These are phyloP conservation scores for Tolypocladium tundrense DNA, from an alignment of 2,329 filamentous ascomycete genomes.

Conservation along the genomic window DNA sequence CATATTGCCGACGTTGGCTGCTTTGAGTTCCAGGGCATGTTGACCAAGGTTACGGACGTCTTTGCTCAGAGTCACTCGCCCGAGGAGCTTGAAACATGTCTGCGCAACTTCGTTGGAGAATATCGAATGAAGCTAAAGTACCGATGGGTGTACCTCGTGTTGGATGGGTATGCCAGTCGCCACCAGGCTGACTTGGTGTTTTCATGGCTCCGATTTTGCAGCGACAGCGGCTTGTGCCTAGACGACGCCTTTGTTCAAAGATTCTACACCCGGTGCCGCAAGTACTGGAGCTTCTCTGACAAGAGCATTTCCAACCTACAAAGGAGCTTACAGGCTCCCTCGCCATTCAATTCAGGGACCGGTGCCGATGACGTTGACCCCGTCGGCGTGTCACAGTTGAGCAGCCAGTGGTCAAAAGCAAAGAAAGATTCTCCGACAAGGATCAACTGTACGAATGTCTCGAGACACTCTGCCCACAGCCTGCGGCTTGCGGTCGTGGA, in stretches of 20 bases:
- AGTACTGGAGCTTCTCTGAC: constrained; percentile 22
- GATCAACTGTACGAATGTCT: neutral
- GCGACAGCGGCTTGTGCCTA: constrained; percentile 14
- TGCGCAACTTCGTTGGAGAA: constrained; percentile 14
- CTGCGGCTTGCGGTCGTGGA: constrained; percentile 38
- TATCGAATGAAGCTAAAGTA: constrained; percentile 16
- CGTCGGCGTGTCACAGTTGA: neutral
- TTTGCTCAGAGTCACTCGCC: constrained; percentile 15
- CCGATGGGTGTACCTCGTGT: constrained; percentile 17
- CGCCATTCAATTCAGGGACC: no score
- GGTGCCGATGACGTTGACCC: neutral
- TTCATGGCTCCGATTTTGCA: constrained; percentile 22
- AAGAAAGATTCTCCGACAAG: neutral
- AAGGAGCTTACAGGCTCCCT: neutral
- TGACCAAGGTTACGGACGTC: constrained; percentile 23
- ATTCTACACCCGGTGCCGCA: constrained; percentile 18
- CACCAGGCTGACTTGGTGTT: constrained; percentile 16
- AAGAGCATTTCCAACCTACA: constrained; percentile 11
- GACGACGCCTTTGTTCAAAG: constrained; percentile 18
- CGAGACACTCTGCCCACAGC: constrained; percentile 5
- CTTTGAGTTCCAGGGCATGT: constrained; percentile 13
- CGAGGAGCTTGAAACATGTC: constrained; percentile 16
- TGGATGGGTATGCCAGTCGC: constrained; percentile 19
- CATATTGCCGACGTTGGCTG: constrained; percentile 6
- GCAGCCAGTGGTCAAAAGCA: neutral